phyloP scores from a whole-genome alignment of 176 grass and related monocot species.

The Ampelocalamus luodianensis region DNA sequence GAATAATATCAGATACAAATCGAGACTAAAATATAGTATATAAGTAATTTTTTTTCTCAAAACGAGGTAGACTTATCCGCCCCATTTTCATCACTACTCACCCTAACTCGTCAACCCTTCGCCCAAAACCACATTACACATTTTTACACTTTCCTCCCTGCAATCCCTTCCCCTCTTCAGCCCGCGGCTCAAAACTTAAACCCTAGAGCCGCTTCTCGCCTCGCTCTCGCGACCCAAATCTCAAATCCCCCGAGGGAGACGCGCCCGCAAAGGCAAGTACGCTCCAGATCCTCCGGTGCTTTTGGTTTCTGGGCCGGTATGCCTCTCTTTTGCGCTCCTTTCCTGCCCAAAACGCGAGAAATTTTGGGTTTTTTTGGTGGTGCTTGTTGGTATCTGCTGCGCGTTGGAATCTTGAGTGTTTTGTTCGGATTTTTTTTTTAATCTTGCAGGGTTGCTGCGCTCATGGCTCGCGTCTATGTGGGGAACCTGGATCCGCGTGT shows the following conservation, averaged over 20 bases:
- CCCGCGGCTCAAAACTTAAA: constrained; percentile 45
- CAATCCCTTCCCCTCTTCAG: neutral
- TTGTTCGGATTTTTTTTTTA: neutral
- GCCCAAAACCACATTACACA: constrained; percentile 6
- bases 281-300: constrained; percentile 21
- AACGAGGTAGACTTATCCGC: too few relatives aligned
- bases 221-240: constrained; percentile 29
- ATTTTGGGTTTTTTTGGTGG: neutral
- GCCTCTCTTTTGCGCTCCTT: neutral
- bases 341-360: constrained; percentile 11
- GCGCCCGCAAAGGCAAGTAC: constrained; percentile 30
- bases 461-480: constrained; percentile 78
- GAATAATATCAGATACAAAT: too few relatives aligned
- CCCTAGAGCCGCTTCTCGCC: constrained; percentile 39
- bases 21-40: too few relatives aligned
- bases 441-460: constrained; percentile 37
- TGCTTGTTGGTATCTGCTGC: neutral
- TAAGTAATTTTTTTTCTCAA: too few relatives aligned
- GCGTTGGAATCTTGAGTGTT: constrained; percentile 14
- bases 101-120: constrained; percentile 11
- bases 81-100: neutral
- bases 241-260: constrained; percentile 30
- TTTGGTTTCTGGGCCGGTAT: neutral
- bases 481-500: constrained; percentile 78
- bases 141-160: neutral